Percentiles rank a stretch among this genome's conserved stretches.
These are phyloP conservation scores for Boletus subparvulus DNA, from an alignment of 768 basidiomycete genomes.

Conservation along the genomic window DNA sequence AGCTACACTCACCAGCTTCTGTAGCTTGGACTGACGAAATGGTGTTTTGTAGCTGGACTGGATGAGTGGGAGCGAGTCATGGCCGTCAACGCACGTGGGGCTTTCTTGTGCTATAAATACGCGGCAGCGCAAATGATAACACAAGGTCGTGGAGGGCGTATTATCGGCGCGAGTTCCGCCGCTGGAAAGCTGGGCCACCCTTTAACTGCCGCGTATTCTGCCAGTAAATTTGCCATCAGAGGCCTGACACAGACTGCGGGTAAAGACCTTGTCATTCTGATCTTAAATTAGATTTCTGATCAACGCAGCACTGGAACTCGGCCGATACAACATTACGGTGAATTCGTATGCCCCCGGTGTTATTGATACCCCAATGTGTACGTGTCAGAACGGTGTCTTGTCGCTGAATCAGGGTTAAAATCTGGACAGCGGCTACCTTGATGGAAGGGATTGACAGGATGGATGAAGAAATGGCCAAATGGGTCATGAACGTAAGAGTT, in stretches of 20 bases:
- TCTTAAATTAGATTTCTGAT: background rate
- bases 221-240: constrained; percentile 43
- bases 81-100: constrained; percentile 55
- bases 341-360: constrained; percentile 42
- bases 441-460: background rate
- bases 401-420: background rate
- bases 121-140: constrained; percentile 61
- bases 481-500: constrained; percentile 3
- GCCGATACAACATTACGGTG: constrained; percentile 37
- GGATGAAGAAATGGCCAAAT: constrained; percentile 1
- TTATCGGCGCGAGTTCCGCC: constrained; percentile 43
- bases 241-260: constrained; percentile 42
- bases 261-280: constrained; percentile 7
- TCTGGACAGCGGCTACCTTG: background rate
- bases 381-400: background rate
- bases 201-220: constrained; percentile 25
- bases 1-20: background rate
- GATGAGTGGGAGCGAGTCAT: too few relatives aligned
- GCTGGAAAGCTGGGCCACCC: constrained; percentile 7
- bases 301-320: constrained; percentile 30
- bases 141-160: constrained; percentile 52
- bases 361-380: constrained; percentile 34
- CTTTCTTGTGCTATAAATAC: constrained; percentile 62
- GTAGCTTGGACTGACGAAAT: background rate
- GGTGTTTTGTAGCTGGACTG: constrained; percentile 26